phyloP scores from a whole-genome alignment of 805 yeast species.

The Suhomyces sp. region DNA sequence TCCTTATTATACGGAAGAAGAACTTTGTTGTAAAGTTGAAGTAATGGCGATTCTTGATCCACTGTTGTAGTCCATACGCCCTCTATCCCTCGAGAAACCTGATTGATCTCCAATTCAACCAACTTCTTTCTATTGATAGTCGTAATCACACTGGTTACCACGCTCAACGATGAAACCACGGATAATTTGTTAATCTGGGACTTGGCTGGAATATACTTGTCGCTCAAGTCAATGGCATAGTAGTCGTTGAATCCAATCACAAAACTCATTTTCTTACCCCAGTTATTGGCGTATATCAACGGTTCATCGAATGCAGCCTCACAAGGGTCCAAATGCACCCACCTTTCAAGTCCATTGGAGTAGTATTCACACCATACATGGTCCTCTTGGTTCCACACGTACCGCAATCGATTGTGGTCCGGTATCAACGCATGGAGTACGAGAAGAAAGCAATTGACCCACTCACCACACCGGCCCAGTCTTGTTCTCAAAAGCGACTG shows the following conservation, averaged over 20 bases:
- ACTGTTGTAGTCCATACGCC: too few species aligned
- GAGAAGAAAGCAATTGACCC: conserved; percentile 83
- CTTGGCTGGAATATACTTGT: conserved; percentile 55
- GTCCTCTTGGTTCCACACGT: conserved; percentile 86
- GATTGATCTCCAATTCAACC: conserved; percentile 7
- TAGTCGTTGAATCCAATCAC: conserved; percentile 65
- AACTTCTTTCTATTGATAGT: conserved; percentile 34
- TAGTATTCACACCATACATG: conserved; percentile 96
- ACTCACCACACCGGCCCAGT: conserved; percentile 90
- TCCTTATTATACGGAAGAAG: conserved; percentile 21
- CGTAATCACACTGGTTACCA: conserved; percentile 34
- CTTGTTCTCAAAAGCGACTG: conserved; percentile 57
- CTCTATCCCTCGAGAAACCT: too few species aligned
- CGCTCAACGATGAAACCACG: conserved; percentile 40
- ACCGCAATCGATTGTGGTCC: conserved; percentile 44
- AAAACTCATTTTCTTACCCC: conserved; percentile 95
- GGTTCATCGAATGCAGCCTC: conserved; percentile 87
- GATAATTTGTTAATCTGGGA: conserved; percentile 33
- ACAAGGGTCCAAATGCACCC: conserved; percentile 91
- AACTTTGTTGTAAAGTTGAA: conserved; percentile 1
- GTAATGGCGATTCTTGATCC: not conserved
- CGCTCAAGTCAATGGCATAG: conserved; percentile 69
- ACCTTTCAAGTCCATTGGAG: conserved; percentile 55
- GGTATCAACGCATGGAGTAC: conserved; percentile 60
- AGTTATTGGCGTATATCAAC: conserved; percentile 68